A percentile compares a stretch with the other conserved stretches of the same genome.
phyloP scores from a whole-genome alignment of 2,329 filamentous ascomycete genomes.

The Xylariomycetidae sp. region DNA sequence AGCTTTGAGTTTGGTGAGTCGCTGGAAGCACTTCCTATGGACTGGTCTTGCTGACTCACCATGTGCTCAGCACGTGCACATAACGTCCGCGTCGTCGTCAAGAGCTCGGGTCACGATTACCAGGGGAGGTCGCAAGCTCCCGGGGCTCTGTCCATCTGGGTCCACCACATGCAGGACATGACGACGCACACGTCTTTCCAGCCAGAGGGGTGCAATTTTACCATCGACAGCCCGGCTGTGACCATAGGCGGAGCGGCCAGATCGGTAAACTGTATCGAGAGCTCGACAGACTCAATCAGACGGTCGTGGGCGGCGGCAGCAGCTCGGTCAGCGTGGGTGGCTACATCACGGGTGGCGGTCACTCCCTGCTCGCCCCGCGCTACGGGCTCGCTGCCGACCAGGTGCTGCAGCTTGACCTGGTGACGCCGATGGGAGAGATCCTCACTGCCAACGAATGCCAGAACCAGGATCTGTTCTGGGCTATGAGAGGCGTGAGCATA shows the following conservation, averaged over 20 bases:
- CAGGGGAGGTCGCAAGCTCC: conserved; percentile 41
- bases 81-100: conserved; percentile 38
- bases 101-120: conserved; percentile 42
- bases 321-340: conserved; percentile 56
- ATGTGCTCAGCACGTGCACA: conserved; percentile 31
- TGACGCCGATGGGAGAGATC: conserved; percentile 47
- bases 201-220: conserved; percentile 34
- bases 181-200: conserved; percentile 35
- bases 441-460: conserved; percentile 47
- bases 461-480: conserved; percentile 60
- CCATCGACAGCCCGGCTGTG: conserved; percentile 44
- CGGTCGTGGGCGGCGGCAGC: conserved; percentile 50
- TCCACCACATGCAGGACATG: conserved; percentile 39
- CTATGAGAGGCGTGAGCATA: conserved; percentile 48
- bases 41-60: background rate
- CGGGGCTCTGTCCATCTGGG: conserved; percentile 51
- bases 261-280: conserved; percentile 44
- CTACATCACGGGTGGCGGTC: conserved; percentile 58
- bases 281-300: conserved; percentile 39
- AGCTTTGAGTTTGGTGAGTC: conserved; percentile 40
- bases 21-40: background rate
- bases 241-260: conserved; percentile 47
- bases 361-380: conserved; percentile 46
- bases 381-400: conserved; percentile 61
- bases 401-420: conserved; percentile 53